Evolutionary conservation across 371 early-diverging fungal species (phyloP).

Genomic region (Haplosporangium sp.): DNA sequence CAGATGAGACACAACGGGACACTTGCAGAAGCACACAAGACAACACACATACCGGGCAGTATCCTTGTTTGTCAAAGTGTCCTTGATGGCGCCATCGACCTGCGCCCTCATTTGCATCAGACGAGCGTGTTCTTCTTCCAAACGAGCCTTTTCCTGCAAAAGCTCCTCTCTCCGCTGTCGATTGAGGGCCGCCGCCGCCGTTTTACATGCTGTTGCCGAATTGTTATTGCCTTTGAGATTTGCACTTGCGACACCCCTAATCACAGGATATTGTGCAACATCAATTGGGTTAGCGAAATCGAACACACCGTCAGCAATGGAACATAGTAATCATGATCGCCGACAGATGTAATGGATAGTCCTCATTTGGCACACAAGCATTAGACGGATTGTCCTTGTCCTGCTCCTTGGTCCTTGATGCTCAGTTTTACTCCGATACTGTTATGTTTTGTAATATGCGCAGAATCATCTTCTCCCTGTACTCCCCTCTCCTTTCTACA

Average conservation of each 20-base stretch:
- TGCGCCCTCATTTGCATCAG: conserved; percentile 30
- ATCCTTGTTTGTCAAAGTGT: conserved; percentile 39
- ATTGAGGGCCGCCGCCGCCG: conserved; percentile 18
- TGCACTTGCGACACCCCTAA: conserved; percentile 36
- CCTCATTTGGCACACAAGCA: no score
- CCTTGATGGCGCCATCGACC: conserved; percentile 35
- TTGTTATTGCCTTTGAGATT: conserved; percentile 9
- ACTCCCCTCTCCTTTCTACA: conserved; percentile 1
- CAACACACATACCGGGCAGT: conserved; percentile 32
- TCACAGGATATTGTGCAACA: neutral
- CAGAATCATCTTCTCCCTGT: neutral
- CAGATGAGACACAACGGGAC: neutral
- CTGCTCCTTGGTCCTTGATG: no score
- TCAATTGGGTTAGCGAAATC: neutral
- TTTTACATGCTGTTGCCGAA: conserved; percentile 19
- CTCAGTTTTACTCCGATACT: neutral
- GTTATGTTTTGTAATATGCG: no score
- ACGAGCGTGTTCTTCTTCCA: conserved; percentile 29
- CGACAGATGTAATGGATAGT: no score
- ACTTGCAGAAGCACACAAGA: neutral
- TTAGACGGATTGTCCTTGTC: no score
- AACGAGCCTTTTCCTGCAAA: conserved; percentile 33
- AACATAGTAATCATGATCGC: neutral
- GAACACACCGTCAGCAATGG: conserved; percentile 4
- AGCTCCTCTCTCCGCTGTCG: conserved; percentile 42